These are phyloP conservation scores for Mortierella polycephala DNA, from an alignment of 371 early-diverging fungal genomes.

Conservation along the genomic window DNA sequence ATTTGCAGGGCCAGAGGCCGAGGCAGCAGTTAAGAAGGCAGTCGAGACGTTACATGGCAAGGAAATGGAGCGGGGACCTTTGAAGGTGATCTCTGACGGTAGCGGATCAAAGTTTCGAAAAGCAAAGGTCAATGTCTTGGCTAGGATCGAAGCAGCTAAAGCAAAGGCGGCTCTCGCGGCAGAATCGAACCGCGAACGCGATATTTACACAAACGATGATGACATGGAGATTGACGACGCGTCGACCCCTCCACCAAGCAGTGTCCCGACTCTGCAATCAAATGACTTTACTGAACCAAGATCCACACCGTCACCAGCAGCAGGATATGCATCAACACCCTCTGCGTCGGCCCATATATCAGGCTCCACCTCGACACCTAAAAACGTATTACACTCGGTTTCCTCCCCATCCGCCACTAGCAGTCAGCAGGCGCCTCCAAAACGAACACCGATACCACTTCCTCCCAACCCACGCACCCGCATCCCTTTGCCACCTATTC, in stretches of 20 bases:
- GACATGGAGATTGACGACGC: slow-evolving; percentile 57
- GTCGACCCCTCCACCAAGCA: slow-evolving; percentile 51
- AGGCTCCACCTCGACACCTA: slow-evolving; percentile 6
- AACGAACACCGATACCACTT: slow-evolving; percentile 41
- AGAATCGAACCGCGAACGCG: slow-evolving; percentile 38
- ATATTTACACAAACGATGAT: slow-evolving; percentile 50
- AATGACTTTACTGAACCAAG: slow-evolving; percentile 18
- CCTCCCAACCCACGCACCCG: slow-evolving; percentile 45
- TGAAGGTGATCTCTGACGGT: slow-evolving; percentile 74
- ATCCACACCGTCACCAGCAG: slow-evolving; percentile 2
- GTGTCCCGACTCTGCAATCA: slow-evolving; percentile 49
- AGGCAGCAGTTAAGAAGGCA: slow-evolving; percentile 66
- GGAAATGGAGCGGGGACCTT: slow-evolving; percentile 63
- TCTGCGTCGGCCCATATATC: slow-evolving; percentile 10
- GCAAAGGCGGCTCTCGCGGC: slow-evolving; percentile 39
- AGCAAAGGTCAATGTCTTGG: slow-evolving; percentile 45
- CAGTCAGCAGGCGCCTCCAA: slow-evolving; percentile 2
- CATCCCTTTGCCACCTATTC: slow-evolving; percentile 45
- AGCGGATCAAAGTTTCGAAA: slow-evolving; percentile 59
- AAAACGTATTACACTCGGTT: slow-evolving; percentile 2
- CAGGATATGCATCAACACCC: background rate
- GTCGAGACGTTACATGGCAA: slow-evolving; percentile 59
- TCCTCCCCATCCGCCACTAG: slow-evolving; percentile 6
- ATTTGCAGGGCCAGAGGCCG: slow-evolving; percentile 57
- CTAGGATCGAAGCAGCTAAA: slow-evolving; percentile 52